Evolutionary conservation across 1,284 basidiomycete genomes (phyloP), one percentile per base, ranked within the genome.

Genomic region (Cystobasidium pallidum): DNA sequence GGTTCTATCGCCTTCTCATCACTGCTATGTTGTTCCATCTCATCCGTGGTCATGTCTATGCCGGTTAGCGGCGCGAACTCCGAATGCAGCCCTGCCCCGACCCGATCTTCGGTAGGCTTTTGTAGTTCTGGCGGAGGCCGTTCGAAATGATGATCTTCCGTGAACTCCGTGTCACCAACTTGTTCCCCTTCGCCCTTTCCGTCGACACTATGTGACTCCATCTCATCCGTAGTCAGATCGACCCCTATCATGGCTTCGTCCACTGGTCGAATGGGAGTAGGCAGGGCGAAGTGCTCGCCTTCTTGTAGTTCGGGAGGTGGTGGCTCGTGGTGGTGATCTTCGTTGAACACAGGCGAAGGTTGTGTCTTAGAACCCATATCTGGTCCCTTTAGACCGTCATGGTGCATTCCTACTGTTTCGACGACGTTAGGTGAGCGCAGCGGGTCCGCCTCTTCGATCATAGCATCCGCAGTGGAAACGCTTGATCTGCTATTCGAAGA

Each of bases 11-110:
- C 26, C 30, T 8, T 15, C n/a, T 36, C 32, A 34, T 51, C 47
- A 24, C 39, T 21, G 28, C 62, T 64, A 36, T 64, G 62, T 28
- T 32, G n/a, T 43, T 70, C 67, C 67, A 70, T 70, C 21, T 70
- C 67, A 32, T 70, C 67, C 4, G 41, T 51, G 13, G 67, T 70
- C 41, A 70, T 70, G 28, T 51, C 57, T 7, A 70, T 32, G 11
- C 57, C 67, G 11, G 39, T 43, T 39, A 70, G 21, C 10, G 55
- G 67, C 34, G 49, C 15, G 6, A 1, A 15, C 8, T 36, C 55
- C 8, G 30, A 28, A 26, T 21, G 41, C 34, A 64, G 7, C 13
- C 17, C 62, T 36, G 49, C 62, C 1, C 49, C 62, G n/a, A 15
- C 26, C 30, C 21, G 30, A 19, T n/a, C 21, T 11, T 57, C 51